Base-by-base conservation (phyloP, 768 basidiomycete species). In the Tricholoma bakamatsutake region DNA sequence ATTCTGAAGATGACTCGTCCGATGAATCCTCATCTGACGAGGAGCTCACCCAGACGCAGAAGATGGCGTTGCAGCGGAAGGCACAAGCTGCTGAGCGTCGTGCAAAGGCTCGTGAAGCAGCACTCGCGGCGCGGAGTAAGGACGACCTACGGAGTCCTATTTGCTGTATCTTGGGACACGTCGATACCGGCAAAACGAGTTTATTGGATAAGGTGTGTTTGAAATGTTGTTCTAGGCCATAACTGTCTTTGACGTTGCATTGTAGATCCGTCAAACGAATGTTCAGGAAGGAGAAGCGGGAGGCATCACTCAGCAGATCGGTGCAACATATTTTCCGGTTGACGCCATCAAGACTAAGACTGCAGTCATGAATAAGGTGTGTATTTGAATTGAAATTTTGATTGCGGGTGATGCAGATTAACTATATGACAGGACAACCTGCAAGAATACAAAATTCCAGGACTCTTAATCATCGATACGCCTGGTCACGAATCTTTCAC, bases 401-500 rank as follows among this genome's bases (percentile, higher is more conserved):
- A 50, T 15, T 42, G 45, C n/a, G 4, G 28, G 12, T 48, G 39
- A 46, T 12, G 4, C 11, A 55, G 13, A 21, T 33, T 58, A 24
- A 55, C 21, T 45, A 17, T 49, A 35, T 33, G 48, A 9, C 64
- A 91, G 89, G 87, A 91, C 62, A 85, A 84, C 57, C 69, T 70
- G 40, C 87, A 90, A 73, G 92, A 98, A 63, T 98, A 95, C 80
- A 97, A 98, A 73, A 87, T 98, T 58, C 97, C 97, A 34, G 97
- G 97, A 69, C 80, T 99, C 13, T 80, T 99, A 54, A 70, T 99
- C 62, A 98, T 99, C 62, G 97, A 99, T 69, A 99, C 97, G 1
- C 97, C 97, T 54, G 97, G 97, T 54, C 97, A 99, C 84, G 97
- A 98, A 73, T 96, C 94, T 5, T 99, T 99, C 81, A 93, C 93